Evolutionary conservation across 345 rosid genomes (phyloP), one percentile per base, ranked within the genome.

Genomic region (Kernera saxatilis): DNA sequence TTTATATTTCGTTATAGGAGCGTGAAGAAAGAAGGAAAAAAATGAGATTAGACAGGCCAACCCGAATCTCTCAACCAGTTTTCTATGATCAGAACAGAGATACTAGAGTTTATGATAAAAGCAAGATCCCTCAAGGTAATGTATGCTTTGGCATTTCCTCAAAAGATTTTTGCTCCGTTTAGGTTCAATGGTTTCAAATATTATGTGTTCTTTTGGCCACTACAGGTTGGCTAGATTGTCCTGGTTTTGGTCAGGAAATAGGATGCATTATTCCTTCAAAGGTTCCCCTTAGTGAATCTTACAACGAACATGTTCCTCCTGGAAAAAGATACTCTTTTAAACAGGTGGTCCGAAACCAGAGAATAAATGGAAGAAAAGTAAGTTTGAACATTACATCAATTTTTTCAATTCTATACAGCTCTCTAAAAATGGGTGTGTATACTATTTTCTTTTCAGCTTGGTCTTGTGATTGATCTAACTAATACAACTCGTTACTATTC

Each of bases 191-290:
- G n/a, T 43, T 71, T 62, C 12, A 22, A 53, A 6, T 5, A 30
- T 18, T 63, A 17, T 8, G 40, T 3, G 27, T 18, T 17, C 10
- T 23, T 1, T 1, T 15, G 6, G n/a, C 8, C 15, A 26, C 25
- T 6, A 62, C 77, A 94, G 99, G 99, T 73, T 94, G 99, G 99
- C 71, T 94, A 70, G 96, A 86, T 62, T 94, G 99, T 83, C 98
- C 99, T 53, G 32, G 89, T 27, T 67, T n/a, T 77, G 99, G 99
- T 70, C 78, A 74, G 25, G 98, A 91, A 52, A 83, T 94, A 37
- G 77, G 76, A 43, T 77, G 67, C 56, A 84, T 94, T 5, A 74
- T 94, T 75, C 99, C 99, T 64, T 94, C 99, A 1, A 94, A 94
- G 84, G 95, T 87, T 78, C 99, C 99, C 0, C 95, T 94, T 52